A percentile compares a stretch with the other conserved stretches of the same genome.
Evolutionary conservation across 1,139 yeast species (phyloP).

Genomic region (Geotrichum histeridarum): DNA sequence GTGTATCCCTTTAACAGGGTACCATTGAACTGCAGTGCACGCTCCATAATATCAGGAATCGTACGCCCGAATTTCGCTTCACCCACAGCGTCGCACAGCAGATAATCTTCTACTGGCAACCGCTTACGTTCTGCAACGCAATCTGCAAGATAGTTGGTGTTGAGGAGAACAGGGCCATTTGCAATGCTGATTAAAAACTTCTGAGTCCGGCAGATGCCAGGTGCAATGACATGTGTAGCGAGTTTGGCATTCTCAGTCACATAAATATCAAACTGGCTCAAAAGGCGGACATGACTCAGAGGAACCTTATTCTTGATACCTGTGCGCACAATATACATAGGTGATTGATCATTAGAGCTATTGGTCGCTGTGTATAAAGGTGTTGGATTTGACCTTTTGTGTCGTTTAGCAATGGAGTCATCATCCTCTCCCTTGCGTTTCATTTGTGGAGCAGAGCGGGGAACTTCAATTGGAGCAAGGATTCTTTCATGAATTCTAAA

Average conservation of each 20-base stretch:
- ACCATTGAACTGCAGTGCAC: conserved; percentile 21
- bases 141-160: conserved; percentile 32
- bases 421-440: too few species aligned
- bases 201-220: conserved; percentile 74
- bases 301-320: neutral
- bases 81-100: conserved; percentile 1
- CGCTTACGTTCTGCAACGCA: conserved; percentile 19
- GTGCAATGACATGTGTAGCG: conserved; percentile 52
- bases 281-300: neutral
- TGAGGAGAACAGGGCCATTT: conserved; percentile 39
- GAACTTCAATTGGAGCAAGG: too few species aligned
- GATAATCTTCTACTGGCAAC: neutral
- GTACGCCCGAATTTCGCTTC: conserved; percentile 1
- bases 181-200: conserved; percentile 60
- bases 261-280: conserved; percentile 28
- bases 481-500: too few species aligned
- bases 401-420: too few species aligned
- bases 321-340: neutral
- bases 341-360: neutral
- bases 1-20: conserved; percentile 44
- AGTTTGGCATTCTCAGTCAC: conserved; percentile 32
- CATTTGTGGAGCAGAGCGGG: too few species aligned
- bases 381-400: too few species aligned
- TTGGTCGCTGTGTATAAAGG: too few species aligned
- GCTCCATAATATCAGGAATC: conserved; percentile 2